Base-by-base conservation (phyloP, 164 flowering plant genomes). In the Magnolia sinica region DNA sequence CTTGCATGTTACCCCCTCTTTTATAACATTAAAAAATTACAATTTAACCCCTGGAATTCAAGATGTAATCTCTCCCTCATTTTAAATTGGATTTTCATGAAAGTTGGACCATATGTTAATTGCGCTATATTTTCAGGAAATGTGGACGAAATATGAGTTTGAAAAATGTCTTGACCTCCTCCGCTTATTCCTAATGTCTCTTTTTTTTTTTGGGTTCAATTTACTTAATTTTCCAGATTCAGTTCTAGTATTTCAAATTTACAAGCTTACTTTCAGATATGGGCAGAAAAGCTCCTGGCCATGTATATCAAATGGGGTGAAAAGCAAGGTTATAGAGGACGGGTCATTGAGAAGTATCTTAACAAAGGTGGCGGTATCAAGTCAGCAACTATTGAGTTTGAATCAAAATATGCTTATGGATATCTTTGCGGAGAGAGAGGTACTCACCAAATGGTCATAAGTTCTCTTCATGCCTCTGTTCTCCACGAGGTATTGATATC, bases 241-340 rank as follows among this genome's bases (percentile, higher is more conserved):
- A 29, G 22, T 49, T 75, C 76, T 59, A 4, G 52, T 16, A 50
- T 20, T 74, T 11, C 52, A 59, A 24, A 73, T 13, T 76, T 72
- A 18, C 31, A 31, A 71, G 49, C 59, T 78, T 50, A 52, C 29
- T 68, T 80, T 51, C 86, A 95, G 98, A 80, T 87, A 70, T 95
- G 97, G 98, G 90, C 88, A 64, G 87, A 86, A 72, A 86, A 79
- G 78, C 90, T 95, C 24, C 72, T 88, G 16, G 81, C 70, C 79
- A 91, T 95, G 98, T 95, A 95, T 77, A 68, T 63, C 70, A 91
- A 86, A 83, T 95, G 98, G 98, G 96, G 91, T 64, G 82, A 86
- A 78, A 95, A 86, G 88, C 93, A 86, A 79, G 97, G 94, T 19
- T 79, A 83, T 75, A 77, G 66, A 67, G 94, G 88, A 79, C 86